Evolutionary conservation across 495 filamentous ascomycete genomes (phyloP).

Genomic region (Penicillium ucsense): DNA sequence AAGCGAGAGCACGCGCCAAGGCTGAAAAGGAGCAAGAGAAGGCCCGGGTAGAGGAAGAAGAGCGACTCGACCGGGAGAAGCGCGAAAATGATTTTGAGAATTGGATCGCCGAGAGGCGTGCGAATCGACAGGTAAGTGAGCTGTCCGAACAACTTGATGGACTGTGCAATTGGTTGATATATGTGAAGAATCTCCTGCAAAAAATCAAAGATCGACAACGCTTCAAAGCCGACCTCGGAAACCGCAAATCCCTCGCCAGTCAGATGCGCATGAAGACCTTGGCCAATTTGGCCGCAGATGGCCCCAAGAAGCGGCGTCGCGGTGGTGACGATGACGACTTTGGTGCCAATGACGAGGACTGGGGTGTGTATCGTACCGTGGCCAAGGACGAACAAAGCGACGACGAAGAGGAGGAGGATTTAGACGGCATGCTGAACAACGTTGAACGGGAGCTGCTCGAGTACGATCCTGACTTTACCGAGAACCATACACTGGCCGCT

Average conservation of each 20-base stretch:
- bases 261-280: slow-evolving; percentile 97
- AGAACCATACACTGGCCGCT: slow-evolving; percentile 82
- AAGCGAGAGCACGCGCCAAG: slow-evolving; percentile 83
- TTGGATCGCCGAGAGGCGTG: slow-evolving; percentile 76
- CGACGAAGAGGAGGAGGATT: slow-evolving; percentile 79
- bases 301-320: slow-evolving; percentile 73
- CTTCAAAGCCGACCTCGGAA: slow-evolving; percentile 83
- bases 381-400: slow-evolving; percentile 68
- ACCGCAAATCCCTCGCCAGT: slow-evolving; percentile 88
- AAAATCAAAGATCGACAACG: slow-evolving; percentile 89
- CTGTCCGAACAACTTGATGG: not conserved
- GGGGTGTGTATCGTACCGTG: slow-evolving; percentile 89
- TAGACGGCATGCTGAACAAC: slow-evolving; percentile 55
- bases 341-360: slow-evolving; percentile 94
- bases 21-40: slow-evolving; percentile 91
- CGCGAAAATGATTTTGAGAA: slow-evolving; percentile 72
- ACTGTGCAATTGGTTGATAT: not conserved
- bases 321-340: slow-evolving; percentile 82
- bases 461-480: slow-evolving; percentile 79
- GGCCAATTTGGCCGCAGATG: slow-evolving; percentile 91
- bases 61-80: slow-evolving; percentile 71
- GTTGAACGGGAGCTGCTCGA: slow-evolving; percentile 78
- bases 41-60: slow-evolving; percentile 69
- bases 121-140: slow-evolving; percentile 50
- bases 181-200: slow-evolving; percentile 48